Evolutionary conservation across 768 basidiomycete genomes (phyloP), one percentile per base, ranked within the genome.

Genomic region (Lactarius deliciosus): DNA sequence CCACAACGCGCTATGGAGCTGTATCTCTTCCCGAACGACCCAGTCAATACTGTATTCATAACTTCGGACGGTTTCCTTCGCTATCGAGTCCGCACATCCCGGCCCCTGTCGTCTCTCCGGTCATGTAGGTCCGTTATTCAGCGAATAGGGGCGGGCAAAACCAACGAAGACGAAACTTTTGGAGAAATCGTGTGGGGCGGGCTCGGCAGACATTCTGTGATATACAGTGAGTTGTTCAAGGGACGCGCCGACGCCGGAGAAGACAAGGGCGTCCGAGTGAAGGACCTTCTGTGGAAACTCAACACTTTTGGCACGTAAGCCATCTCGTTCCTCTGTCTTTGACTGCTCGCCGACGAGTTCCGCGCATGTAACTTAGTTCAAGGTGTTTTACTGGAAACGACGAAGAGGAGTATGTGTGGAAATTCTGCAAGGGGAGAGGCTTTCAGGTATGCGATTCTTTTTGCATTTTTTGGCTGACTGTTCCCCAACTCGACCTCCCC

Each of bases 1-100:
- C 38, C 32, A 59, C 61, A 36, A 25, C 20, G 36, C 38, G 34
- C 55, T 34, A 85, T 86, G 84, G 81, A 84, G 63, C 76, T 85
- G 18, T 85, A 82, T 72, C 79, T 86, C 58, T 73, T 81, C 20
- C 82, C 81, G 34, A 81, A 84, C 72, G 79, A 84, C 67, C 82
- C 82, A 9, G 77, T 81, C 68, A 77, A 79, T 63, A 82, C 82
- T 9, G 77, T 79, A 16, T 75, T 86, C 56, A 77, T 85, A 32
- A 84, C 84, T 16, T 73, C 80, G 25, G 82, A 82, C 69, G 83
- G 84, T 32, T 78, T 80, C 45, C 77, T 80, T 22, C 82, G 83
- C 68, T 86, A 84, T 71, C 77, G 78, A 64, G 76, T 85, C 66
- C 74, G 73, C 30, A 85, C 85, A 16, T 36, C 69, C 16, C 69